Evolutionary conservation across 2,329 filamentous ascomycete genomes (phyloP).

Genomic region (Fusarium graminum): DNA sequence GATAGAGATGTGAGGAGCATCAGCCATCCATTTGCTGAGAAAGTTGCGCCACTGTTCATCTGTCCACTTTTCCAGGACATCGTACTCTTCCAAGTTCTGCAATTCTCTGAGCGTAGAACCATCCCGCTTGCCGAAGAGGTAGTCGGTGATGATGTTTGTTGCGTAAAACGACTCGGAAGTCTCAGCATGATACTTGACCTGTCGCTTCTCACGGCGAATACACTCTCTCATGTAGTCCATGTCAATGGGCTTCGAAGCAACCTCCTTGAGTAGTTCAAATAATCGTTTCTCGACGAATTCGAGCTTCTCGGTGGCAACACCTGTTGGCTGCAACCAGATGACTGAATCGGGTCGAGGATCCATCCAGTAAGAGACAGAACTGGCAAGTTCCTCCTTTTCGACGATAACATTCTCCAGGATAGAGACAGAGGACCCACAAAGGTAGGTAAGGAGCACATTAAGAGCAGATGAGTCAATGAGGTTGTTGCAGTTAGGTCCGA

Average conservation of each 20-base stretch:
- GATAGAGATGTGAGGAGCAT: slow-evolving; percentile 88
- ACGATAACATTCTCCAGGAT: slow-evolving; percentile 92
- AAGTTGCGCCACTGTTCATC: slow-evolving; percentile 88
- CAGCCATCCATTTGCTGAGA: slow-evolving; percentile 84
- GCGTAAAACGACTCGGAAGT: slow-evolving; percentile 84
- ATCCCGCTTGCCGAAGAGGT: slow-evolving; percentile 88
- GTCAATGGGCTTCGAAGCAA: slow-evolving; percentile 83
- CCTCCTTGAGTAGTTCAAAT: slow-evolving; percentile 84
- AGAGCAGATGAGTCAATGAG: slow-evolving; percentile 76
- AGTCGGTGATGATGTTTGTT: slow-evolving; percentile 89
- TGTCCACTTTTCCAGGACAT: slow-evolving; percentile 81
- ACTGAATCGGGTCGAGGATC: slow-evolving; percentile 85
- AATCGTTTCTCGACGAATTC: slow-evolving; percentile 86
- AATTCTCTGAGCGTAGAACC: slow-evolving; percentile 79
- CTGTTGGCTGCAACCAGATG: slow-evolving; percentile 87
- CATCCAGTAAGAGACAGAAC: slow-evolving; percentile 82
- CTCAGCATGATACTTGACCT: slow-evolving; percentile 87
- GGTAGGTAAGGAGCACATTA: slow-evolving; percentile 84
- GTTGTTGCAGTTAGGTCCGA: slow-evolving; percentile 86
- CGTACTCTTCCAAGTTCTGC: slow-evolving; percentile 69
- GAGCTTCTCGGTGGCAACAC: slow-evolving; percentile 88
- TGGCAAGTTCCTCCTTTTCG: slow-evolving; percentile 92
- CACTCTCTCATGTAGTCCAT: slow-evolving; percentile 93
- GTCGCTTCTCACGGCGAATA: slow-evolving; percentile 82
- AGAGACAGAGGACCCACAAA: slow-evolving; percentile 93